Percentiles rank a stretch among this genome's conserved stretches.
phyloP scores from a whole-genome alignment of 257 asterid genomes.

The Nicotiana noctiflora region DNA sequence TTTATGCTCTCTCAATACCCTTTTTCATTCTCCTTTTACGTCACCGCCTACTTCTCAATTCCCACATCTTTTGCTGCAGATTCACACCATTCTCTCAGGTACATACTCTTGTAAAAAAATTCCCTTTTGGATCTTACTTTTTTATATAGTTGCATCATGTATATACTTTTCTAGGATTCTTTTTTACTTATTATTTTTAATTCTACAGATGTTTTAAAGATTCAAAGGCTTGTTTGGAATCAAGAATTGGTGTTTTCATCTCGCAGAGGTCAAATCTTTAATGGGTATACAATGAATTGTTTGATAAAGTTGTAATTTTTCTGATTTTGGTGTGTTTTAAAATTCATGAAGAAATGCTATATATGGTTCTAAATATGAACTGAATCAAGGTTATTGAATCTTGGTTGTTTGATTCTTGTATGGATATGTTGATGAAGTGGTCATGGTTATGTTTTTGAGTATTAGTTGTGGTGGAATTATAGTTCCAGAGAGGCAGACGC shows the following conservation, averaged over 20 bases:
- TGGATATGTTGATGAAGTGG: slow-evolving; percentile 12
- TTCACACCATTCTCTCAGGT: neutral
- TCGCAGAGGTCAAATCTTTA: slow-evolving; percentile 9
- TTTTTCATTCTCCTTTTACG: neutral
- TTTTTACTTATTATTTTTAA: neutral
- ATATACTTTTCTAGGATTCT: neutral
- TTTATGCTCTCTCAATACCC: neutral
- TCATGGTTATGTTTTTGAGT: slow-evolving; percentile 15
- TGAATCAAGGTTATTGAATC: neutral
- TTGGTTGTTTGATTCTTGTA: neutral
- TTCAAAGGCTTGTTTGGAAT: neutral
- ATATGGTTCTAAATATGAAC: neutral
- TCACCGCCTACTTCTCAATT: neutral
- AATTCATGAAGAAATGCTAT: neutral
- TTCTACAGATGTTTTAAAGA: slow-evolving; percentile 8
- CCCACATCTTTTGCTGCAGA: neutral
- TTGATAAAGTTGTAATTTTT: slow-evolving; percentile 1
- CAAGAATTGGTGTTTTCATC: neutral
- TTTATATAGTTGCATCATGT: neutral
- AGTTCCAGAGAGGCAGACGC: neutral
- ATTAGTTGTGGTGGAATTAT: slow-evolving; percentile 8
- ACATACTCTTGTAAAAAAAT: neutral
- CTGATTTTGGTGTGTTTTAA: neutral
- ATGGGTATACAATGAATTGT: slow-evolving; percentile 3
- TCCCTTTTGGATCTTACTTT: neutral